These are phyloP conservation scores for Tricholoma hemisulphureum DNA, from an alignment of 768 basidiomycete genomes.

Conservation along the genomic window DNA sequence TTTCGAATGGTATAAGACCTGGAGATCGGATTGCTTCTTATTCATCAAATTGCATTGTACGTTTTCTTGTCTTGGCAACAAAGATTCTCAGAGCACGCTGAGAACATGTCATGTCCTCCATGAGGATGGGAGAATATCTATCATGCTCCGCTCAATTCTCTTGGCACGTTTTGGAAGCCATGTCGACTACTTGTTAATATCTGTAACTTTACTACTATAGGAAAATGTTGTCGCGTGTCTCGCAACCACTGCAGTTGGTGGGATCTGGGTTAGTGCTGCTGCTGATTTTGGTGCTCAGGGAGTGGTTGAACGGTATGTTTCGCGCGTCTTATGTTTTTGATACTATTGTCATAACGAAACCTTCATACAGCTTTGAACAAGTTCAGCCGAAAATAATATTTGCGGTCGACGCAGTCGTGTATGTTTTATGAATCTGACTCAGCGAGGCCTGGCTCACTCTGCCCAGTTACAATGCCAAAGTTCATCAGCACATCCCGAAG, in stretches of 20 bases:
- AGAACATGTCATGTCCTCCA: not conserved
- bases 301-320: constrained; percentile 64
- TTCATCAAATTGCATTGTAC: constrained; percentile 74
- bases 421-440: constrained; percentile 23
- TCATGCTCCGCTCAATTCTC: not conserved
- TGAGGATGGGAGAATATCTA: not conserved
- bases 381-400: constrained; percentile 73
- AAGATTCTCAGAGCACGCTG: not conserved
- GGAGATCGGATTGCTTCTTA: constrained; percentile 79
- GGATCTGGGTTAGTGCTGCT: constrained; percentile 82
- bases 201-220: constrained; percentile 31
- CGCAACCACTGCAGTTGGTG: constrained; percentile 68
- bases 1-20: constrained; percentile 48
- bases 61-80: constrained; percentile 25
- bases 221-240: constrained; percentile 69
- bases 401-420: constrained; percentile 72
- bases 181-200: not conserved
- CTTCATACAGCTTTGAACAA: constrained; percentile 61
- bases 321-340: constrained; percentile 5
- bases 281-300: constrained; percentile 82
- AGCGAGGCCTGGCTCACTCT: constrained; percentile 12
- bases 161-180: not conserved
- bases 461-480: constrained; percentile 66
- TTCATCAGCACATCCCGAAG: constrained; percentile 67
- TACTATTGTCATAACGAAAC: constrained; percentile 4